Evolutionary conservation across 805 yeast genomes (phyloP), one percentile per base, ranked within the genome.

Genomic region (Myxozyma geophila): DNA sequence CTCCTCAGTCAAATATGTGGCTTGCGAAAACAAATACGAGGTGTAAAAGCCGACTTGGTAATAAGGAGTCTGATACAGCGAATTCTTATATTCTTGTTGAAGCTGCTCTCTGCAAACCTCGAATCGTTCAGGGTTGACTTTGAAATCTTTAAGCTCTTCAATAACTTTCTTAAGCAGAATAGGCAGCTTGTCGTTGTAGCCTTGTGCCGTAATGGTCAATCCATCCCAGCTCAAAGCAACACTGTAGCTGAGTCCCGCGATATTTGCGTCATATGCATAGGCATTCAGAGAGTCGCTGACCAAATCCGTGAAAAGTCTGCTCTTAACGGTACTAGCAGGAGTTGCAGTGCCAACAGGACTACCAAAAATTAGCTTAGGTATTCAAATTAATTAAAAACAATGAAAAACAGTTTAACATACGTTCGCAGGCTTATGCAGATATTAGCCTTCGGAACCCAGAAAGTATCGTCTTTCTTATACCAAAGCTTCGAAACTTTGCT

Each of bases 401-500:
- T 12, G 7, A 56, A 51, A 85, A 19, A 49, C 1, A n/a, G 21
- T 59, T 23, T 7, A 28, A 10, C 55, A 36, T 46, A 59, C 67
- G 68, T 77, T 66, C 86, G 87, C 67, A 93, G 80, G 47, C 83
- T 79, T 58, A 90, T 74, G 46, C 84, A 83, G 37, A 92, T 83
- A 54, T 84, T 80, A 0, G 95, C 95, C 77, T 92, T 89, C 55
- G 98, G 99, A 17, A 90, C 89, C 80, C 88, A 85, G 73, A 93
- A 89, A 56, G 87, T 85, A 69, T 93, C 97, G 77, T 93, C 97
- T 70, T 88, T 88, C 74, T 93, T 93, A 75, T 80, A 90, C 98
- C 98, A 93, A 43, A 90, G 77, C 70, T 86, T 87, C 44, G 81
- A 75, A 54, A 80, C 80, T 13, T 81, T 76, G 52, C 81, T 80